Base-by-base conservation (phyloP, 1,284 basidiomycete species). In the Cutaneotrichosporon sp. region DNA sequence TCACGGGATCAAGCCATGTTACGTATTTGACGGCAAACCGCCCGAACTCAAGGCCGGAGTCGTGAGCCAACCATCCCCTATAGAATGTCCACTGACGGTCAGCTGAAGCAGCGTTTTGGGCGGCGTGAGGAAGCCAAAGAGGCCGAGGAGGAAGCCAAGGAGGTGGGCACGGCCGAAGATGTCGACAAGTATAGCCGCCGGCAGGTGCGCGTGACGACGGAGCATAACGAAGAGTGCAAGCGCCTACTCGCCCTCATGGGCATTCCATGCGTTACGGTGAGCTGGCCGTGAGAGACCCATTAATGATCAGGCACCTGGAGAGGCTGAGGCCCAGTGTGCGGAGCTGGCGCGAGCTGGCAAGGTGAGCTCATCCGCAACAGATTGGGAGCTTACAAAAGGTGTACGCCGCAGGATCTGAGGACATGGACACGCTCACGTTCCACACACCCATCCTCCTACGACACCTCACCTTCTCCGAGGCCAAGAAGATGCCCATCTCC, bases 351-450 rank as follows among this genome's bases (percentile, higher is more conserved):
- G 92, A 26, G 91, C 90, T 9, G 93, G 91, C 51, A 94, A 96
- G 78, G 90, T 86, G 47, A 52, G 60, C 68, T 51, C 27, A 5
- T 20, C n/a, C 10, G 0, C 9, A 29, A n/a, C n/a, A n/a, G n/a
- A n/a, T n/a, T 2, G 9, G 25, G 9, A 10, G 27, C 44, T 46
- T 44, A 46, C 29, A 48, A 3, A 63, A 90, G 88, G 90, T 97
- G 19, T 98, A 88, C 67, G 96, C 89, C 1, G 93, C 93, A 5
- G 96, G 96, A 6, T 97, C 92, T 0, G 96, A 98, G 76, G 96
- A 99, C 71, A 99, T 99, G 96, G 96, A 98, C 67, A 99, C 96
- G 3, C 82, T 99, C 38, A 99, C 96, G 0, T 99, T 99, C 78
- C 81, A 84, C 62, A 79, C 94, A 1, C 93, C 94, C 0, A 86